Conservation (phyloP, 2,329 filamentous ascomycete species). For the Ophiostoma sp. region DNA sequence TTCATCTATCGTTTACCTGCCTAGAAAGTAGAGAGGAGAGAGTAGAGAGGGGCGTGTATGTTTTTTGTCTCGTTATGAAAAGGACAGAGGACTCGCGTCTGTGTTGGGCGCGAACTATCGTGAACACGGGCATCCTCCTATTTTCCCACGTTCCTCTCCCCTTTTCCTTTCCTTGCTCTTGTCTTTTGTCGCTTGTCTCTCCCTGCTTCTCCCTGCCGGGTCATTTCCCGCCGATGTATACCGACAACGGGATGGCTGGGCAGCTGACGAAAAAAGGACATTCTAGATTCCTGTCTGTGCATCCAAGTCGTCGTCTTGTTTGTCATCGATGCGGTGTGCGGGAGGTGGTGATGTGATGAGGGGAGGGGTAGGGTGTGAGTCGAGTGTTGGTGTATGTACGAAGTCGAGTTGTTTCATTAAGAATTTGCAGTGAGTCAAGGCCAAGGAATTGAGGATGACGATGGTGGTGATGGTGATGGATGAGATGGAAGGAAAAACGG, state of each 20-base stretch:
- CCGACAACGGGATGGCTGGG: slow-evolving; percentile 5
- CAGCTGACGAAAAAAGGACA: slow-evolving; percentile 9
- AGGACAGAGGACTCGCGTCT: background rate
- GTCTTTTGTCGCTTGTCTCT: background rate
- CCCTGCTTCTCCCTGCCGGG: background rate
- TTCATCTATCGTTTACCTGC: background rate
- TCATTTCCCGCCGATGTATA: background rate
- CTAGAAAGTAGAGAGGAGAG: too few species aligned
- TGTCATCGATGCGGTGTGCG: background rate
- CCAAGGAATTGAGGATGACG: background rate
- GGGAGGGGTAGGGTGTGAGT: background rate
- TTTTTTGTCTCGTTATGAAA: background rate
- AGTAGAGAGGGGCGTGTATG: too few species aligned
- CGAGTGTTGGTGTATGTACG: background rate
- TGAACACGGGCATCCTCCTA: slow-evolving; percentile 10
- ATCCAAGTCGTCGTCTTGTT: background rate
- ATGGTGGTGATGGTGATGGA: background rate
- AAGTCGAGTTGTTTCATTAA: too few species aligned
- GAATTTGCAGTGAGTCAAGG: too few species aligned
- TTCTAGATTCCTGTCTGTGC: slow-evolving; percentile 3
- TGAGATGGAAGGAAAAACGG: background rate
- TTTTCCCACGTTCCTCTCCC: background rate
- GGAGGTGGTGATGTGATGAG: slow-evolving; percentile 6
- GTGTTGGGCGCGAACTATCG: slow-evolving; percentile 6
- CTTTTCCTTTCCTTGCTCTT: background rate